phyloP scores from a whole-genome alignment of 2,329 filamentous ascomycete species.

The Cordyceps pruinosa region DNA sequence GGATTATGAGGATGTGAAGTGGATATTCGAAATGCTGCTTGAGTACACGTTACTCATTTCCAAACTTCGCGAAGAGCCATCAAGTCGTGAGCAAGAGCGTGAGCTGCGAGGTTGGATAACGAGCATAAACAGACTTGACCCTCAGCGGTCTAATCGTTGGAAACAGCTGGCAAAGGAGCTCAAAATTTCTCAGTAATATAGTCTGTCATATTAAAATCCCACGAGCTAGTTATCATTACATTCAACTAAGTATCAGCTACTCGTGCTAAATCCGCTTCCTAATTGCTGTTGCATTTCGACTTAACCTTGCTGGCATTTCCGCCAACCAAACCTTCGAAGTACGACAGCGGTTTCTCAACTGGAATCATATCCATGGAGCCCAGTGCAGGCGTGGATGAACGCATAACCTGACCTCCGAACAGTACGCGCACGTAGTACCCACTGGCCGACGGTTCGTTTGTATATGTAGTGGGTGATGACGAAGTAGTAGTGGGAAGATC shows the following conservation, averaged over 20 bases:
- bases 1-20: slow-evolving; percentile 59
- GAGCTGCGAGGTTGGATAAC: slow-evolving; percentile 53
- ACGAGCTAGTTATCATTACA: not conserved
- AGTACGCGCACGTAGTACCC: slow-evolving; percentile 58
- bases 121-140: slow-evolving; percentile 63
- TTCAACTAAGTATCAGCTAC: not conserved
- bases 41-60: slow-evolving; percentile 61
- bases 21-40: slow-evolving; percentile 82
- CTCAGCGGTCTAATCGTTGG: slow-evolving; percentile 70
- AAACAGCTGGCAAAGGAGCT: slow-evolving; percentile 53
- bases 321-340: slow-evolving; percentile 67
- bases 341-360: slow-evolving; percentile 54
- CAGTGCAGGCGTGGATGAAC: slow-evolving; percentile 61
- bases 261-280: not conserved
- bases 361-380: slow-evolving; percentile 66
- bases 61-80: slow-evolving; percentile 41
- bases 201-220: not conserved
- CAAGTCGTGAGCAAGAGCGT: slow-evolving; percentile 30
- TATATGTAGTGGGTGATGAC: slow-evolving; percentile 47
- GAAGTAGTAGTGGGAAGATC: slow-evolving; percentile 14
- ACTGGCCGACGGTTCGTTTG: slow-evolving; percentile 23
- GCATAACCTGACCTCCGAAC: slow-evolving; percentile 61
- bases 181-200: not conserved
- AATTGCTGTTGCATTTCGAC: slow-evolving; percentile 22
- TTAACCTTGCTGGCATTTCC: slow-evolving; percentile 36